phyloP scores from a whole-genome alignment of 2,329 filamentous ascomycete species.

The Colletotrichum camelliae region DNA sequence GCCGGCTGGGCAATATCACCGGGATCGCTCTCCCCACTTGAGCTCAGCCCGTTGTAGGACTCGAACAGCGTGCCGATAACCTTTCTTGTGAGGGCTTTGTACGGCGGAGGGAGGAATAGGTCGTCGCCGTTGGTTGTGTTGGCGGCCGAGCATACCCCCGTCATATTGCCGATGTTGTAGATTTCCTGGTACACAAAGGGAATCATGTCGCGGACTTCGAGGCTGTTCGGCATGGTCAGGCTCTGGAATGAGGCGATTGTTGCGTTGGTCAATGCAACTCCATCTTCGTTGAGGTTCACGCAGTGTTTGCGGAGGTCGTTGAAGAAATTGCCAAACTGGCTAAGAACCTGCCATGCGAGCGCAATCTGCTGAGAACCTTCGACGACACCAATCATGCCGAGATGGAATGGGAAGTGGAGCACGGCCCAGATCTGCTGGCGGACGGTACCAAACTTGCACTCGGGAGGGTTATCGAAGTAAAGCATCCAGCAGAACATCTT shows the following conservation, averaged over 20 bases:
- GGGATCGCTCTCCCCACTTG: not conserved
- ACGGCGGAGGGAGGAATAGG: not conserved
- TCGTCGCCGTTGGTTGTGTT: not conserved
- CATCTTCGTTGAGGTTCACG: slow-evolving; percentile 1
- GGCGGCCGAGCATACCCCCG: not conserved
- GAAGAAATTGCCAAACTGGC: slow-evolving; percentile 5
- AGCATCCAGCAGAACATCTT: slow-evolving; percentile 53
- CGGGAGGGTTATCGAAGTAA: slow-evolving; percentile 62
- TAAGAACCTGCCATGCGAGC: slow-evolving; percentile 15
- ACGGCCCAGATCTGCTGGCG: slow-evolving; percentile 57
- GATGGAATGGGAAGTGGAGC: slow-evolving; percentile 62
- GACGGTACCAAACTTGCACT: slow-evolving; percentile 53
- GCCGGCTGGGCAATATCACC: slow-evolving; percentile 1
- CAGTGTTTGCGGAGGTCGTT: not conserved
- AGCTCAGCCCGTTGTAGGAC: slow-evolving; percentile 5
- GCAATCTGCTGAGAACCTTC: slow-evolving; percentile 57
- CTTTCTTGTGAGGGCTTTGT: not conserved
- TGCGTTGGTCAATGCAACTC: not conserved
- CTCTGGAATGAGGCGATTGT: not conserved
- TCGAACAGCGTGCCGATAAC: slow-evolving; percentile 9
- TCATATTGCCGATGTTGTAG: slow-evolving; percentile 8
- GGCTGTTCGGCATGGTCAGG: slow-evolving; percentile 5
- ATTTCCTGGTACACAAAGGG: slow-evolving; percentile 6
- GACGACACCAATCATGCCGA: slow-evolving; percentile 59
- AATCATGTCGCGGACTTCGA: not conserved